phyloP scores from a whole-genome alignment of 208 protist species.

The Angomonas desouzai region DNA sequence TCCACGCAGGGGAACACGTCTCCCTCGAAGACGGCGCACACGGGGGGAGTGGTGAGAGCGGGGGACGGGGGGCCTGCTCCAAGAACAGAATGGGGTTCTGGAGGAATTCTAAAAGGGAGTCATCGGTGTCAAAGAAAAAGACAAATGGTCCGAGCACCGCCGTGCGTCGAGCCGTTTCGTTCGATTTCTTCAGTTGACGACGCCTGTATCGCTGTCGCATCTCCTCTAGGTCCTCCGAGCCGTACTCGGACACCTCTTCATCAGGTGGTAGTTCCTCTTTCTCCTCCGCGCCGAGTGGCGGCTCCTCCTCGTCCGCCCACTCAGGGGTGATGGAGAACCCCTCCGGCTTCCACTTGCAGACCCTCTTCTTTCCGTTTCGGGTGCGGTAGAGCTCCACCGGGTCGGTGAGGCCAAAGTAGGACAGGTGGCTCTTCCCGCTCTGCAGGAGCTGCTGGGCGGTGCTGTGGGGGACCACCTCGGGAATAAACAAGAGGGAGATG shows the following conservation, averaged over 20 bases:
- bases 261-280: conserved; percentile 13
- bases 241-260: conserved; percentile 56
- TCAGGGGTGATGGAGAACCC: conserved; percentile 18
- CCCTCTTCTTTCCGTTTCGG: conserved; percentile 33
- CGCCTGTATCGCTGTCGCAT: conserved; percentile 38
- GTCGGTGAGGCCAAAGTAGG: conserved; percentile 60
- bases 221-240: conserved; percentile 71
- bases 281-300: background rate
- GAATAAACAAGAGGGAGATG: conserved; percentile 70
- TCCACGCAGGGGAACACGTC: background rate
- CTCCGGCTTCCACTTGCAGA: conserved; percentile 48
- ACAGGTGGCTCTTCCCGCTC: conserved; percentile 42
- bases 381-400: conserved; percentile 56
- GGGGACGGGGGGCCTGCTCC: conserved; percentile 65
- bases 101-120: conserved; percentile 49
- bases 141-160: conserved; percentile 52
- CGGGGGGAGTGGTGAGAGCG: conserved; percentile 21
- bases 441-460: conserved; percentile 39
- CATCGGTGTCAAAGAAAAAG: conserved; percentile 78
- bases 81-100: conserved; percentile 68
- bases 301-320: conserved; percentile 6
- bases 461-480: conserved; percentile 63
- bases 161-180: conserved; percentile 33
- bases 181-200: conserved; percentile 19
- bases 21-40: conserved; percentile 44